Evolutionary conservation across 371 early-diverging fungal genomes (phyloP).

Genomic region (Sporodiniella umbellata): DNA sequence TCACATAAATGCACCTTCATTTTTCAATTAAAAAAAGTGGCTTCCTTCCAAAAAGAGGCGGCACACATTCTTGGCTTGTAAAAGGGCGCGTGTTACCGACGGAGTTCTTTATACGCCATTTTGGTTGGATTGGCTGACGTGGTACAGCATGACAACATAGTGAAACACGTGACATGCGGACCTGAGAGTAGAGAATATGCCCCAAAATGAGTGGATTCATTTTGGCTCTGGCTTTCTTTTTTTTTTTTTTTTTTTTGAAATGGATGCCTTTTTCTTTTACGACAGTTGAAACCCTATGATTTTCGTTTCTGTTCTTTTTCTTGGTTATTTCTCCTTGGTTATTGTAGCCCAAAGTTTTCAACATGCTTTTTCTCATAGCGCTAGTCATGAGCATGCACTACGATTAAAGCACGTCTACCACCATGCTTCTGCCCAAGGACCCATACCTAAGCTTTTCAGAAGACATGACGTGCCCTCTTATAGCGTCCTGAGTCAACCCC

Average conservation of each 20-base stretch:
- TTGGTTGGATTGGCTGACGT: too few species aligned
- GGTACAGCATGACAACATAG: not conserved
- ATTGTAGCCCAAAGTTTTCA: not conserved
- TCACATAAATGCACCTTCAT: too few species aligned
- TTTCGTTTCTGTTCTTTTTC: not conserved
- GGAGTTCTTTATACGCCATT: too few species aligned
- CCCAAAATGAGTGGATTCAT: too few species aligned
- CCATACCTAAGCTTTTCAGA: conserved; percentile 46
- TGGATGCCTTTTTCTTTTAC: not conserved
- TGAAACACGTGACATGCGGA: too few species aligned
- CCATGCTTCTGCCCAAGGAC: conserved; percentile 32
- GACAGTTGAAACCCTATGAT: not conserved
- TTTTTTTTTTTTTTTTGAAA: not conserved
- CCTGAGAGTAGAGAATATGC: too few species aligned
- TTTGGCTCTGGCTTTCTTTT: not conserved
- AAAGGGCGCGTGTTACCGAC: too few species aligned
- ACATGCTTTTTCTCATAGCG: not conserved
- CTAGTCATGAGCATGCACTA: not conserved
- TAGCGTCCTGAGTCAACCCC: too few species aligned
- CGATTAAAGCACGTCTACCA: conserved; percentile 39
- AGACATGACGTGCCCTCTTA: conserved; percentile 38
- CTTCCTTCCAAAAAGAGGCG: too few species aligned
- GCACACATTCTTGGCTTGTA: too few species aligned
- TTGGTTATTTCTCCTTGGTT: not conserved
- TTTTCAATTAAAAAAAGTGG: too few species aligned